Conservation (phyloP, 2,329 filamentous ascomycete species). For the Fusarium subtropicale region DNA sequence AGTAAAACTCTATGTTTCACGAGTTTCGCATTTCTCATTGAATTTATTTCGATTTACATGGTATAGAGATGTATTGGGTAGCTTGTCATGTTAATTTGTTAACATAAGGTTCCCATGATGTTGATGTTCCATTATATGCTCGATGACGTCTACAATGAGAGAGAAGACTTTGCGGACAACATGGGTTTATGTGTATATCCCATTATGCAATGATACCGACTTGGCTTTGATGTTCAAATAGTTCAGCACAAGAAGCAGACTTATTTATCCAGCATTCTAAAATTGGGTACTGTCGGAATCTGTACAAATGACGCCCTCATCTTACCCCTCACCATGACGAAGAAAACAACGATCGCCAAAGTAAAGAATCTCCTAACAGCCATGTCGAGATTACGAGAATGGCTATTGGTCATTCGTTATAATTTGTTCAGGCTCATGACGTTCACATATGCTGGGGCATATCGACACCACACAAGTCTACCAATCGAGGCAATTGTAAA, state of each 20-base stretch:
- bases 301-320: too few species aligned
- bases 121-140: background rate
- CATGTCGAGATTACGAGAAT: background rate
- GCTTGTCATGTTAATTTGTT: background rate
- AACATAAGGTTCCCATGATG: background rate
- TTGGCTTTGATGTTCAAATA: background rate
- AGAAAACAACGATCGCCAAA: background rate
- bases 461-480: background rate
- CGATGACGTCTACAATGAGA: background rate
- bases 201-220: background rate
- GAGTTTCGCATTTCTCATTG: too few species aligned
- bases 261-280: background rate
- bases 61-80: background rate
- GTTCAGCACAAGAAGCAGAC: background rate
- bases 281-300: too few species aligned
- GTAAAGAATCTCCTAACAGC: background rate
- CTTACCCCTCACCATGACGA: background rate
- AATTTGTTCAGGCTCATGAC: background rate
- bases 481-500: background rate
- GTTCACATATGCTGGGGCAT: background rate
- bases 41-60: too few species aligned
- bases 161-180: rapidly evolving
- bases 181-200: background rate
- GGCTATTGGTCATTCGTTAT: background rate
- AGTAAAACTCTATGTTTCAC: too few species aligned